phyloP scores from a whole-genome alignment of 2,329 filamentous ascomycete species.

The Tolypocladium album region DNA sequence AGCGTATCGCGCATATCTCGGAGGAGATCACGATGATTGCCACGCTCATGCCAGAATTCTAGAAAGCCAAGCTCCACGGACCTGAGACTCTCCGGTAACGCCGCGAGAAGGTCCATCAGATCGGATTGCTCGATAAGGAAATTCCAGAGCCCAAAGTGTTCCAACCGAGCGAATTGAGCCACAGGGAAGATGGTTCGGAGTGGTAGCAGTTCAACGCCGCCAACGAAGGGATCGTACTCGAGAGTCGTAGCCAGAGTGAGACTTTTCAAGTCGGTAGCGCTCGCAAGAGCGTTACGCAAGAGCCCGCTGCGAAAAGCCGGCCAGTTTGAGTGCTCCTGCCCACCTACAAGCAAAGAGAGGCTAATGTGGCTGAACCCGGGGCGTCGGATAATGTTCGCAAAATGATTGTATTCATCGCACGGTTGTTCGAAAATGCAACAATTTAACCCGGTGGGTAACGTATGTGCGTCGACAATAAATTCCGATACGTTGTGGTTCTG shows the following conservation, averaged over 20 bases:
- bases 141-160: not conserved
- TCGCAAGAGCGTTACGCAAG: not conserved
- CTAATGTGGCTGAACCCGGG: not conserved
- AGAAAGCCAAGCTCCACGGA: not conserved
- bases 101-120: not conserved
- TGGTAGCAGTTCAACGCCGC: not conserved
- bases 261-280: not conserved
- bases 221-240: not conserved
- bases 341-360: not conserved
- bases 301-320: not conserved
- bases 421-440: not conserved
- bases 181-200: not conserved
- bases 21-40: not conserved
- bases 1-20: not conserved
- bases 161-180: not conserved
- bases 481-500: not conserved
- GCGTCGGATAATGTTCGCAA: not conserved
- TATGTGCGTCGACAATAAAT: not conserved
- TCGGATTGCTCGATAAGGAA: not conserved
- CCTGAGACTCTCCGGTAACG: not conserved
- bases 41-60: not conserved
- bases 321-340: not conserved
- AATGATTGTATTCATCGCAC: not conserved
- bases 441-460: not conserved
- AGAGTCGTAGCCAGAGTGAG: not conserved